Base-by-base conservation (phyloP, 257 asterid species). In the Thymus quinquecostatus region DNA sequence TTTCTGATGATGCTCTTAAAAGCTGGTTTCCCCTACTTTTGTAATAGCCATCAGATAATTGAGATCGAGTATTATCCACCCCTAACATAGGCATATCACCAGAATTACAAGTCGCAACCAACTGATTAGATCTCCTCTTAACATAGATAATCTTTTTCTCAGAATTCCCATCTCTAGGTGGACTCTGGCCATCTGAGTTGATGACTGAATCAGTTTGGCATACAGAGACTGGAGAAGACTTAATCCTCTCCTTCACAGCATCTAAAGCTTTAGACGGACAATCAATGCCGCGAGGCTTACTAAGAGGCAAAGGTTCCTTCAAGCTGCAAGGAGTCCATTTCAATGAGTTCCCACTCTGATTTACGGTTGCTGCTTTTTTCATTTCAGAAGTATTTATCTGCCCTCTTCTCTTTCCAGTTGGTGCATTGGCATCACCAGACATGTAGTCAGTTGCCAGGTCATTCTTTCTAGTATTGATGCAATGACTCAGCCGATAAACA, bases 1-100 rank as follows among this genome's bases (percentile, higher is more conserved):
- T 80, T 79, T 80, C 85, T 76, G 77, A n/a, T 54, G 84, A 73
- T 61, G 88, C 82, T 84, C 98, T 87, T 67, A 95, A 78, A 77
- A 95, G 92, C 86, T 95, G 98, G 79, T 92, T 86, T 81, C 81
- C 83, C 83, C 80, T 89, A 77, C 87, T 86, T 87, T 92, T 95
- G 78, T 79, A 88, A 86, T 92, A 92, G 64, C 89, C 89, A 78
- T 80, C 89, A 51, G 97, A 84, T 40, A 79, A 76, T 60, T 85
- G 76, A 21, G 81, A 56, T 64, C 72, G 84, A 64, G 68, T 51
- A 66, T 78, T 80, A 76, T 84, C 91, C 72, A 53, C 66, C 75
- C 66, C 70, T 45, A 34, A 55, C 40, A 10, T 47, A 41, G 83
- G 53, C 44, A 30, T 53, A 64, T 81, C 87, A 32, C 70, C 72